A percentile compares a stretch with the other conserved stretches of the same genome.
Conservation (phyloP, 371 early-diverging fungal genomes). For the Furculomyces boomerangus region DNA sequence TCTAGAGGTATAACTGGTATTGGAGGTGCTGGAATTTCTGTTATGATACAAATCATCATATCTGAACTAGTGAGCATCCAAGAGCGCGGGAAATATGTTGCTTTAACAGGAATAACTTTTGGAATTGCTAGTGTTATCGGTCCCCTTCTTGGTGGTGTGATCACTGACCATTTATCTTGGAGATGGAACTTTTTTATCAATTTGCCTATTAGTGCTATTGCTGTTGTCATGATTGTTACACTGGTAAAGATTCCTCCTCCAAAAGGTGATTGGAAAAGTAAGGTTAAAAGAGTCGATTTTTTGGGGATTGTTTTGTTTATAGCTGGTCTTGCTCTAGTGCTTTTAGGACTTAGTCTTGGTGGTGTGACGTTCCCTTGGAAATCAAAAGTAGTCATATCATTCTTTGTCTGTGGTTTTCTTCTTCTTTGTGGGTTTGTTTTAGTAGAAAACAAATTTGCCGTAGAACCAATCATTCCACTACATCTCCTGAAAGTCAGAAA, state of each 20-base stretch:
- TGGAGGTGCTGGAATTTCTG: slow-evolving; percentile 48
- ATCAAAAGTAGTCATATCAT: slow-evolving; percentile 32
- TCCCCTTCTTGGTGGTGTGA: slow-evolving; percentile 53
- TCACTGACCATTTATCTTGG: slow-evolving; percentile 33
- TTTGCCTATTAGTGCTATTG: slow-evolving; percentile 40
- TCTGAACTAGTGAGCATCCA: slow-evolving; percentile 16
- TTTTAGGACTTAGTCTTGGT: slow-evolving; percentile 42
- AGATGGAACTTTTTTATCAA: slow-evolving; percentile 68
- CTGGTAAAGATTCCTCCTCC: slow-evolving; percentile 28
- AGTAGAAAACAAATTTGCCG: slow-evolving; percentile 34
- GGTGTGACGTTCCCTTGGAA: slow-evolving; percentile 40
- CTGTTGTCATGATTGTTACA: slow-evolving; percentile 30
- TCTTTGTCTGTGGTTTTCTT: slow-evolving; percentile 28
- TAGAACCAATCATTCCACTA: slow-evolving; percentile 41
- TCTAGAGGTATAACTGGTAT: slow-evolving; percentile 52
- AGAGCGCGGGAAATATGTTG: slow-evolving; percentile 34
- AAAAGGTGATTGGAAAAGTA: slow-evolving; percentile 22
- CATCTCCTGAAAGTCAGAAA: slow-evolving; percentile 26
- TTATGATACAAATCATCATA: slow-evolving; percentile 29
- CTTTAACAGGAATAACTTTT: slow-evolving; percentile 31
- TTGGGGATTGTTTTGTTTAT: slow-evolving; percentile 34
- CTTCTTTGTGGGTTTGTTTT: slow-evolving; percentile 28
- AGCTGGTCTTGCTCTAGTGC: slow-evolving; percentile 28
- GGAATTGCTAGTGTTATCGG: slow-evolving; percentile 49
- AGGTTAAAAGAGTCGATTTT: slow-evolving; percentile 41